Evolutionary conservation across 352 stramenopile species (phyloP).

Genomic region (Lagenidium giganteum): DNA sequence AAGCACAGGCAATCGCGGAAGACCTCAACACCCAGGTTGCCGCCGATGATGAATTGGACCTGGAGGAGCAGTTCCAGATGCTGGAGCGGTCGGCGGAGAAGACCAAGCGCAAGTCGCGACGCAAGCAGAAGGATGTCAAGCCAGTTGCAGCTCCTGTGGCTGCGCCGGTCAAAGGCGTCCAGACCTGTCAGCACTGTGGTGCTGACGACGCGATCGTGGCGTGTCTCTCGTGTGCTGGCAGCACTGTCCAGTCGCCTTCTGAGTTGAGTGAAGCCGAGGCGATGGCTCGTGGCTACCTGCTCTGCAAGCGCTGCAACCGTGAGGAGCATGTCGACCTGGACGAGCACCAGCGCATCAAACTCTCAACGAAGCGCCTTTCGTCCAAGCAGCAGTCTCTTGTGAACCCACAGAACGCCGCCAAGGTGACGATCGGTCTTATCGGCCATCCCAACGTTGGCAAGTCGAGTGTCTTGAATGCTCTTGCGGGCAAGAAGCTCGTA

Average conservation of each 20-base stretch:
- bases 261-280: constrained; percentile 28
- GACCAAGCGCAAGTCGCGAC: constrained; percentile 21
- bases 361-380: constrained; percentile 13
- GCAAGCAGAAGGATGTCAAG: constrained; percentile 54
- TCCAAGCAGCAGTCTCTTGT: constrained; percentile 23
- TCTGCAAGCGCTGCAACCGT: constrained; percentile 62
- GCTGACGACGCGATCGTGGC: constrained; percentile 50
- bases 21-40: constrained; percentile 42
- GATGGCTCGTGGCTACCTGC: constrained; percentile 51
- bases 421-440: constrained; percentile 83
- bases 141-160: constrained; percentile 1
- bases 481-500: constrained; percentile 84
- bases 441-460: constrained; percentile 88
- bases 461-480: constrained; percentile 80
- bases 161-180: constrained; percentile 12
- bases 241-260: constrained; percentile 1
- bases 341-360: constrained; percentile 43
- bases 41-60: background rate
- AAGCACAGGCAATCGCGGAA: constrained; percentile 55
- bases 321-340: constrained; percentile 65
- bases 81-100: constrained; percentile 20
- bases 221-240: constrained; percentile 57
- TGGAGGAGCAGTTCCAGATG: constrained; percentile 19
- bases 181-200: constrained; percentile 71
- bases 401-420: constrained; percentile 38